Percentiles rank a stretch among this genome's conserved stretches.
Evolutionary conservation across 441 rosid genomes (phyloP).

Genomic region (Bruguiera hainesii): DNA sequence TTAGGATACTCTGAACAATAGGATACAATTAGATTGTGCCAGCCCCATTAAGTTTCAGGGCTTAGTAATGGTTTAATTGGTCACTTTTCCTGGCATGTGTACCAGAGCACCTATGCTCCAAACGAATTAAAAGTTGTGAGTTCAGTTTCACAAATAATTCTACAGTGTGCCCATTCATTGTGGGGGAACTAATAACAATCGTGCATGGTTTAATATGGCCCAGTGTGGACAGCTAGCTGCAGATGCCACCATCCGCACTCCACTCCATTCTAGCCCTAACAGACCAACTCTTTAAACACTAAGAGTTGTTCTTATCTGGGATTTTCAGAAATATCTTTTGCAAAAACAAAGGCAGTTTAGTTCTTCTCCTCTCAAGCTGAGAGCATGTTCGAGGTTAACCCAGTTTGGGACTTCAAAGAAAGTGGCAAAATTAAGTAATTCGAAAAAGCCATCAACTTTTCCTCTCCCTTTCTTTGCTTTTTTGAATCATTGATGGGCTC

Average conservation of each 20-base stretch:
- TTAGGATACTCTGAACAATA: too few species aligned
- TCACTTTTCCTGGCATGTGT: conserved; percentile 2
- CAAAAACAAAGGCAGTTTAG: conserved; percentile 2
- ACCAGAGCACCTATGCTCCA: background rate
- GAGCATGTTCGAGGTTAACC: background rate
- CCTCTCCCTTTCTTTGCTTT: background rate
- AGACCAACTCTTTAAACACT: conserved; percentile 19
- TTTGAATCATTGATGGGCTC: background rate
- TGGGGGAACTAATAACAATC: conserved; percentile 25
- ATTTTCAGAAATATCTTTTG: conserved; percentile 9
- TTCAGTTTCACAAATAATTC: background rate
- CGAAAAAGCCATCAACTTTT: background rate
- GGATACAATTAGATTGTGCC: too few species aligned
- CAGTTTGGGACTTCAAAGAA: conserved; percentile 3
- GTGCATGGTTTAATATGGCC: conserved; percentile 3
- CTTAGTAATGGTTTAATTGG: background rate
- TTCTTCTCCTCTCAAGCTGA: background rate
- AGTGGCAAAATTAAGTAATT: background rate
- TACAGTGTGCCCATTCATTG: conserved; percentile 18
- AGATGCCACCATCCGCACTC: background rate
- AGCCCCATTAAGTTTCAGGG: conserved; percentile 3
- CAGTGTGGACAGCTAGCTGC: background rate
- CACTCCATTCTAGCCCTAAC: conserved; percentile 6
- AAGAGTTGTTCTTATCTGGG: conserved; percentile 15
- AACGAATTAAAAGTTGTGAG: conserved; percentile 1